Base-by-base conservation (phyloP, 2,329 filamentous ascomycete genomes). In the Ampelomyces quisqualis region DNA sequence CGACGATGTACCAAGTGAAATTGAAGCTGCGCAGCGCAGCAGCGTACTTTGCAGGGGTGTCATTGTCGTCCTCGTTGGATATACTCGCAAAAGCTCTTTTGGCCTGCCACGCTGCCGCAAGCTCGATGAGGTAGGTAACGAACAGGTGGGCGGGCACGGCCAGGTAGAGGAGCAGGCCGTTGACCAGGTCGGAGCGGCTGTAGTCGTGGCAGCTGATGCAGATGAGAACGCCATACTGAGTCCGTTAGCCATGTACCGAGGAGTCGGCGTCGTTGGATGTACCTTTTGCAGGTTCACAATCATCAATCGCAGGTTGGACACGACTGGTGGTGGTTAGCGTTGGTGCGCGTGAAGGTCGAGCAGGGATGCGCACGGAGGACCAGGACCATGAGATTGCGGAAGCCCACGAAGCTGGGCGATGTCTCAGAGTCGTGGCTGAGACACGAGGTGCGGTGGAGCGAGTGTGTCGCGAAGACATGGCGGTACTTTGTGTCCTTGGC, bases 221-320 rank as follows among this genome's bases (percentile, higher is more conserved):
- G 53, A 98, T 94, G 43, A 97, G 76, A 43, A 97, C 89, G 38
- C 93, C 93, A 65, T 98, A 98, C 87, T 91, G 64, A 27, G 30
- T 7, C 17, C 19, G 47, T 54, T 33, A 50, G 64, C 21, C 22
- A 7, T 28, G 5, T 23, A 30, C 11, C 20, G 34, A 60, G 11
- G 39, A 24, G 7, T 13, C 15, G 27, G 7, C 28, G 51, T 51
- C 24, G 17, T 8, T 38, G 17, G 15, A 23, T 57, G 47, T 64
- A 88, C 88, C 78, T 96, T 96, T 75, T 91, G 88, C 55, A 91
- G 88, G 65, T 98, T 98, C 70, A 97, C 93, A 62, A 98, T 90
- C 73, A 97, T 88, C 60, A 98, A 77, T 51, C 93, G 84, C 36
- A 98, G 71, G 65, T 98, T 98, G 59, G 90, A 93, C 34, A 91